Percentiles rank a stretch among this genome's conserved stretches.
These are phyloP conservation scores for Geotrichum cucujoidarum DNA, from an alignment of 1,139 yeast species.

Conservation along the genomic window DNA sequence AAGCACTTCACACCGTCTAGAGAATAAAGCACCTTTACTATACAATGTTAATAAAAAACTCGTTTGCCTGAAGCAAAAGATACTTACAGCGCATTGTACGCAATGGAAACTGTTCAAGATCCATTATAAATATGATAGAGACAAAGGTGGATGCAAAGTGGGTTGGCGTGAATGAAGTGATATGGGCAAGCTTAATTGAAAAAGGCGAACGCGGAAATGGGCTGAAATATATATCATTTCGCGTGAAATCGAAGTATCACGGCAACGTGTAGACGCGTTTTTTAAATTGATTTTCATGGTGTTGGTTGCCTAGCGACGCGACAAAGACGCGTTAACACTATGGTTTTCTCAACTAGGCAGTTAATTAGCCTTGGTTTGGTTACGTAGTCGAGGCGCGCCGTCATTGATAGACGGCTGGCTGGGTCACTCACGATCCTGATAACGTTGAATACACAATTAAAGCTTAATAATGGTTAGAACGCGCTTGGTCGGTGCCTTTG, in stretches of 20 bases:
- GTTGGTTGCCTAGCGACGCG: background rate
- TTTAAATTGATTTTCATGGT: background rate
- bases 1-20: conserved; percentile 35
- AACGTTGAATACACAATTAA: no score
- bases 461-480: no score
- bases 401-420: no score
- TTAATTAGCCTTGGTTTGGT: no score
- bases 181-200: background rate
- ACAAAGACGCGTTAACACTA: background rate
- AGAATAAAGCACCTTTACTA: conserved; percentile 38
- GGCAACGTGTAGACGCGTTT: conserved; percentile 10
- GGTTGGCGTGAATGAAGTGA: background rate
- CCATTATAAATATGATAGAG: conserved; percentile 5
- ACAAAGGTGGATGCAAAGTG: background rate
- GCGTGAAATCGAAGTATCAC: conserved; percentile 1
- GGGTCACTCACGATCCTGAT: no score
- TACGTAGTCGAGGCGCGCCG: no score
- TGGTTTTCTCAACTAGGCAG: no score
- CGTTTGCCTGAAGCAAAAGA: no score
- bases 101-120: conserved; percentile 15
- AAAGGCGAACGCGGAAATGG: background rate
- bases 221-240: background rate
- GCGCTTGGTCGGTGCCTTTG: no score
- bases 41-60: background rate
- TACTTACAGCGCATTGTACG: conserved; percentile 26